Evolutionary conservation across 257 asterid genomes (phyloP), one percentile per base, ranked within the genome.

Genomic region (Forsythia viridissima): DNA sequence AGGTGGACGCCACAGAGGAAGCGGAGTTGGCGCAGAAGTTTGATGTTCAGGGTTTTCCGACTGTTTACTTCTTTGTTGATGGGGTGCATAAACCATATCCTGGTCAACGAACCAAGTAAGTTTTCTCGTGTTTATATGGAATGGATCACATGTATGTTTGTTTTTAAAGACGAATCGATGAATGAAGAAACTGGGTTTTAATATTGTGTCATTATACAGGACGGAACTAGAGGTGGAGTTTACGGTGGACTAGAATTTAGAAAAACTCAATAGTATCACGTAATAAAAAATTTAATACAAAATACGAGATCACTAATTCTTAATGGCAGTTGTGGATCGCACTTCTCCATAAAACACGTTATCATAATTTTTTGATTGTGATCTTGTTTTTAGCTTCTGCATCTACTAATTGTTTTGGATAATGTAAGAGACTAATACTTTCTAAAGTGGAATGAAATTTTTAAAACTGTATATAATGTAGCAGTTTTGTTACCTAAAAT

Each of bases 31-130:
- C 97, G 79, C 96, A 93, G 89, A 84, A 85, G 80, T 93, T 84
- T 74, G 92, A 90, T 75, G 97, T 94, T 76, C 93, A 91, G 80
- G 97, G 96, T 37, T 94, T 87, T 74, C 98, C 98, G 77, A 89
- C 98, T 8, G 34, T 94, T 65, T 89, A 76, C 74, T 89, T 94
- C 89, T 94, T 94, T 59, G 90, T 89, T 72, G 89, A 91, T 70
- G 98, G 99, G 55, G 89, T 90, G 74, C 98, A 88, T 76, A 91
- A 90, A 77, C 84, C 88, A 44, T 94, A 89, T 76, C 67, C 88
- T 69, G 99, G 98, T 78, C 91, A 76, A 84, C 89, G 92, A 65
- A 86, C 90, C 76, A 94, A 90, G 99, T 94, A 85, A 80, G 90
- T 81, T 18, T 66, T 39, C 10, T 9, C 44, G 21, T 37, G 71